phyloP scores from a whole-genome alignment of 257 asterid species.

The Cynanchum wilfordii region DNA sequence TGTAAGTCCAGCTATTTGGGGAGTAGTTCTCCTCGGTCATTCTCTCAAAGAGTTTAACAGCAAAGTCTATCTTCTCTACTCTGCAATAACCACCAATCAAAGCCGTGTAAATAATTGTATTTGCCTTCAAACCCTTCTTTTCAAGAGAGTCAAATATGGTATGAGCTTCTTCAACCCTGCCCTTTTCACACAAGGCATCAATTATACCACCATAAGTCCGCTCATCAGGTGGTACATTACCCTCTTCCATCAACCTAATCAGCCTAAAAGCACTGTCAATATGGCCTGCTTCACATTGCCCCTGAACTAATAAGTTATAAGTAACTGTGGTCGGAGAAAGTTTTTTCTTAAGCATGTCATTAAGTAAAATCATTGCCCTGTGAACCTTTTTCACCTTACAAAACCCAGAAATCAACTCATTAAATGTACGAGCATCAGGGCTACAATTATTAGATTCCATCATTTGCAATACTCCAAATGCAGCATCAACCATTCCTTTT shows the following conservation, averaged over 20 bases:
- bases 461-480: slow-evolving; percentile 40
- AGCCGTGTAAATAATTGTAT: slow-evolving; percentile 50
- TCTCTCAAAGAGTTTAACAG: slow-evolving; percentile 44
- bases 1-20: slow-evolving; percentile 52
- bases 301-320: slow-evolving; percentile 56
- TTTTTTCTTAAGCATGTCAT: slow-evolving; percentile 47
- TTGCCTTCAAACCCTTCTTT: slow-evolving; percentile 42
- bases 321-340: slow-evolving; percentile 47
- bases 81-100: slow-evolving; percentile 58
- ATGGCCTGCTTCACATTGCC: slow-evolving; percentile 62
- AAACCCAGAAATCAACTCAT: slow-evolving; percentile 61
- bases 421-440: slow-evolving; percentile 63
- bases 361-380: slow-evolving; percentile 63
- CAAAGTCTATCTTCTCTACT: slow-evolving; percentile 44
- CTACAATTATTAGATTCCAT: slow-evolving; percentile 47
- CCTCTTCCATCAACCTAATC: slow-evolving; percentile 57
- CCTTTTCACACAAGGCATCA: slow-evolving; percentile 52
- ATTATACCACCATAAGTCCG: slow-evolving; percentile 56
- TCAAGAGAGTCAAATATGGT: slow-evolving; percentile 40
- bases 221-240: slow-evolving; percentile 49
- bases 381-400: slow-evolving; percentile 50
- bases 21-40: slow-evolving; percentile 45
- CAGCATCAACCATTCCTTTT: slow-evolving; percentile 49
- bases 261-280: slow-evolving; percentile 58
- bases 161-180: slow-evolving; percentile 48